phyloP scores from a whole-genome alignment of 208 protist genomes.

The Leishmania lainsoni region DNA sequence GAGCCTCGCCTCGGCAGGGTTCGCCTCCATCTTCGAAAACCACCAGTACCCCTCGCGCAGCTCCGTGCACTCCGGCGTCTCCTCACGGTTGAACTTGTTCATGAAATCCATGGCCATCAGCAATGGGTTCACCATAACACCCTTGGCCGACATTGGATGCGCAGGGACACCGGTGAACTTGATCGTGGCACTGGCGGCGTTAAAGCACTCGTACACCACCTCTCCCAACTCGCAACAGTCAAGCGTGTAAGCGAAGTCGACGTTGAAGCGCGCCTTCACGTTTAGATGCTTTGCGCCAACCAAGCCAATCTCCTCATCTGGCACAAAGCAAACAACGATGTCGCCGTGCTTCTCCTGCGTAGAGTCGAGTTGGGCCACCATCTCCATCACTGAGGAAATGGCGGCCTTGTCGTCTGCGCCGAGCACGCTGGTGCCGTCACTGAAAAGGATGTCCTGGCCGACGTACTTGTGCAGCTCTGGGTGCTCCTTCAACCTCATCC shows the following conservation, averaged over 20 bases:
- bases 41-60: conserved; percentile 82
- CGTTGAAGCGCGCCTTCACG: conserved; percentile 69
- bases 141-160: conserved; percentile 89
- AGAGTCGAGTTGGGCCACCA: conserved; percentile 58
- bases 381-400: conserved; percentile 79
- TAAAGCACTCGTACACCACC: conserved; percentile 88
- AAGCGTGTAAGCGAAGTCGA: conserved; percentile 86
- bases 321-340: conserved; percentile 83
- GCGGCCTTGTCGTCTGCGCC: conserved; percentile 89
- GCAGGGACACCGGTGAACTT: conserved; percentile 75
- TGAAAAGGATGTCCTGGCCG: conserved; percentile 85
- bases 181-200: conserved; percentile 62
- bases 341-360: conserved; percentile 61
- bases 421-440: conserved; percentile 87
- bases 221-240: conserved; percentile 88
- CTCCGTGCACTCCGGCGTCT: conserved; percentile 85
- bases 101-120: conserved; percentile 86
- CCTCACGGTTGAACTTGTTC: conserved; percentile 51
- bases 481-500: conserved; percentile 61
- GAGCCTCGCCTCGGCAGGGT: conserved; percentile 48
- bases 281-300: conserved; percentile 83
- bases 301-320: conserved; percentile 88
- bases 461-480: conserved; percentile 76
- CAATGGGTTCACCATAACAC: conserved; percentile 86
- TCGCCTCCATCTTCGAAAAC: conserved; percentile 70